Conservation (phyloP, 352 stramenopile genomes). For the Phytophthora foliorum region DNA sequence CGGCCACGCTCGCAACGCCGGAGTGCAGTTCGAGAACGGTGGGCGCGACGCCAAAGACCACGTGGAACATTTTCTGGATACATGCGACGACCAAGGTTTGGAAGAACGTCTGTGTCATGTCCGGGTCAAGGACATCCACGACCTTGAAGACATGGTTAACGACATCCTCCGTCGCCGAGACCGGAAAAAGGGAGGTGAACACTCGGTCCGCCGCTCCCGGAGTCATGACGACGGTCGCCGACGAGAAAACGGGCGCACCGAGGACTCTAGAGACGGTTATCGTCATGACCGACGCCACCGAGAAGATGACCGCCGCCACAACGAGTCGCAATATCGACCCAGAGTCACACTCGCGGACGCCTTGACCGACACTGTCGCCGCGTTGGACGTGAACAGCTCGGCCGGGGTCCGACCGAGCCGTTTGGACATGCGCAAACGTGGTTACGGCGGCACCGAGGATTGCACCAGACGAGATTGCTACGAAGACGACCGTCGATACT, state of each 20-base stretch:
- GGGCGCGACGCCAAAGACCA: too few relatives aligned
- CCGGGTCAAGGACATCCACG: background rate
- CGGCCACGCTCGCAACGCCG: too few relatives aligned
- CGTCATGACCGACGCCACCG: background rate
- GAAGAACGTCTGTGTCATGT: conserved; percentile 2
- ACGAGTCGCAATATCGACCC: background rate
- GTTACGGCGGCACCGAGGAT: background rate
- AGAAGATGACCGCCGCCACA: background rate
- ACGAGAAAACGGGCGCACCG: too few relatives aligned
- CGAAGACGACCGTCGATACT: too few relatives aligned
- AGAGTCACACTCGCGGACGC: too few relatives aligned
- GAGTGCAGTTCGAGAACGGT: too few relatives aligned
- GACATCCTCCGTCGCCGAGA: background rate
- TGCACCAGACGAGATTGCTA: too few relatives aligned
- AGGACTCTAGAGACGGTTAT: background rate
- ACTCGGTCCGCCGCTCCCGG: background rate
- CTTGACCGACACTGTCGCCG: background rate
- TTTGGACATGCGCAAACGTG: background rate
- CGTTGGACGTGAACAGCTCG: background rate
- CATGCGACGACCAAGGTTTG: too few relatives aligned
- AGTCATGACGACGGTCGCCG: too few relatives aligned
- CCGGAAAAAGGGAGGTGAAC: background rate
- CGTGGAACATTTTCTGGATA: too few relatives aligned
- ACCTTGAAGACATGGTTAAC: background rate
- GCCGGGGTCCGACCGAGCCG: too few relatives aligned